Base-by-base conservation (phyloP, 139 green algal genomes). In the Micractinium sp. region DNA sequence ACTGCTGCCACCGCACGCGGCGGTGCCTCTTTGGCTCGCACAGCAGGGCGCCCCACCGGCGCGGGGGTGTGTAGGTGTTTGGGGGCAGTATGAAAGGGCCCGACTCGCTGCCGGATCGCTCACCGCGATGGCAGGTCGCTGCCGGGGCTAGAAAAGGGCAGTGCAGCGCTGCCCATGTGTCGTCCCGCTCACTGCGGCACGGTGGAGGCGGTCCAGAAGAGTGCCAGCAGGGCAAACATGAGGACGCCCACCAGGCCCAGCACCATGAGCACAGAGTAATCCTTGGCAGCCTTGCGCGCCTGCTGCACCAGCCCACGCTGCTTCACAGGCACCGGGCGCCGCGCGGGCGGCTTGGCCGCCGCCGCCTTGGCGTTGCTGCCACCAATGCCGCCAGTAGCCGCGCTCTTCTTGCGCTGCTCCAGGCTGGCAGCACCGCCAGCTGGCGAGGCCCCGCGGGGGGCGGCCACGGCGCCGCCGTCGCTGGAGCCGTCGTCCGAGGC, bases 391-490 rank as follows among this genome's bases (percentile, higher is more conserved):
- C 60, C 81, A 1, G 27, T 60, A 22, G 36, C 47, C 29, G 27
- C 19, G 53, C 81, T 31, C 60, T 78, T 87, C 63, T 87, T 87
- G 82, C 63, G 82, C 63, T 87, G 82, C 82, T 86, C 81, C n/a
- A 47, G 31, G 7, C 15, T 16, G n/a, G 41, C 63, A 56, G 78
- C 41, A 22, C 27, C 78, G 19, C 78, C 22, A 38, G 3, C 41
- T 19, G 31, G 9, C 4, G 73, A 39, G 31, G n/a, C 20, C 31
- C 20, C n/a, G n/a, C n/a, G n/a, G n/a, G n/a, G n/a, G n/a, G n/a
- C n/a, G n/a, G n/a, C n/a, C n/a, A n/a, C n/a, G n/a, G 73, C 73
- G 73, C 73, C 73, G 73, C 73, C 73, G n/a, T 39, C 73, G 73
- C 73, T 80, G 73, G n/a, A 20, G 29, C 31, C 18, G 39, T 31